These are phyloP conservation scores for Thuidium tamariscinum DNA, from an alignment of 225 moss, liverwort and hornwort genomes.

Conservation along the genomic window DNA sequence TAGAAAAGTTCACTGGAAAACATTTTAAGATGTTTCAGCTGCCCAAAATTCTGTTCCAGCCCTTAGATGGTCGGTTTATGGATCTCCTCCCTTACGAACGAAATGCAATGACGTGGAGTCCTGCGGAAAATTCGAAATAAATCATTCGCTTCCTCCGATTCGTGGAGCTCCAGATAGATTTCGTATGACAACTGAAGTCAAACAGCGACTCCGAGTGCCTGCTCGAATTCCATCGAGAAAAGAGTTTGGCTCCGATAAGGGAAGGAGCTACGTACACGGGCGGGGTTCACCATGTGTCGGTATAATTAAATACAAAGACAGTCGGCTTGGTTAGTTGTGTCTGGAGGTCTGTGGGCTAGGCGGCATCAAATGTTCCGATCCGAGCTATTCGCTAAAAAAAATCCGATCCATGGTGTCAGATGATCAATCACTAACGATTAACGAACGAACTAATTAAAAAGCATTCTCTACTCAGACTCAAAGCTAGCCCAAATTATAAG, in stretches of 20 bases:
- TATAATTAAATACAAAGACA: neutral
- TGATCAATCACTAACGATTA: neutral
- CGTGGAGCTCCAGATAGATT: neutral
- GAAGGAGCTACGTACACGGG: neutral
- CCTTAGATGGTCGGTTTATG: too few relatives aligned
- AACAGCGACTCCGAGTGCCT: neutral
- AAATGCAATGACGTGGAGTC: neutral
- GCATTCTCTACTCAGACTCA: neutral
- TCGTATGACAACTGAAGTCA: neutral
- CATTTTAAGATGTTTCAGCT: too few relatives aligned
- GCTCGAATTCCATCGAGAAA: neutral
- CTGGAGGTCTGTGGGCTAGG: neutral
- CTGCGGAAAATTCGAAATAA: neutral
- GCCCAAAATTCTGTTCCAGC: too few relatives aligned
- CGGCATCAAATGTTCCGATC: neutral
- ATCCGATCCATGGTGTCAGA: neutral
- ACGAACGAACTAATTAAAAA: neutral
- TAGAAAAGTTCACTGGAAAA: too few relatives aligned
- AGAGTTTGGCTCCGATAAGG: neutral
- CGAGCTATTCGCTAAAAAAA: too few relatives aligned
- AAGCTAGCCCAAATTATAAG: neutral
- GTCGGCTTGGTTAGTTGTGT: neutral
- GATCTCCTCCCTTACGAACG: too few relatives aligned
- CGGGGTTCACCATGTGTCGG: neutral
- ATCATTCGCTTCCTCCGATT: neutral